Evolutionary conservation across 2,329 filamentous ascomycete genomes (phyloP), one percentile per base, ranked within the genome.

Genomic region (Sphaceloma murrayae): DNA sequence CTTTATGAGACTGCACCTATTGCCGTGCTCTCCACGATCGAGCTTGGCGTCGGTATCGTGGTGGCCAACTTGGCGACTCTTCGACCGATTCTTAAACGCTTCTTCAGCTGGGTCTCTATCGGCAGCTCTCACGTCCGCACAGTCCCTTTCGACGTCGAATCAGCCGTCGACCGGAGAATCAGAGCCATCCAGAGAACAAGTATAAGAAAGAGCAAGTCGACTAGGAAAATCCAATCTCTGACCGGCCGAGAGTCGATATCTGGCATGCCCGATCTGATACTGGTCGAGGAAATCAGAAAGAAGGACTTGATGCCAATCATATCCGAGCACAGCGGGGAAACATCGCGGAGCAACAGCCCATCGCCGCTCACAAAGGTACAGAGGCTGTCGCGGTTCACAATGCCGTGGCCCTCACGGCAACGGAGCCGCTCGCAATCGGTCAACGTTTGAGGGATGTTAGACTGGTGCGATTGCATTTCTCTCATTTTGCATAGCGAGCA

Each of bases 41-140:
- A 63, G 46, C 52, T 52, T 18, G 58, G 58, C 16, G 46, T 62
- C 5, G 58, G 57, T 16, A 57, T 61, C 6, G 51, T 53, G 13
- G 57, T 58, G 18, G 54, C 58, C 5, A 58, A 55, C 3, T 42
- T 57, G 7, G 54, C 57, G 2, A 56, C 58, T 2, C 48, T 61
- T 9, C 55, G 59, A 16, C 58, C 60, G 3, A 49, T 63, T 3
- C 57, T 60, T 39, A 47, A 48, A n/a, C 43, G 38, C 16, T 43
- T 52, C 46, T 45, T 48, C 27, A 6, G 57, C 56, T 45, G 40
- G 10, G 33, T 31, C 17, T 33, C 31, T 43, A 13, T 21, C 14
- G 18, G 19, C 4, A 19, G 29, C 16, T 13, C 30, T 31, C 34
- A 27, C 7, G 22, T 10, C 16, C 5, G 22, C 11, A 26, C 34